phyloP scores from a whole-genome alignment of 2,329 filamentous ascomycete genomes.

The Clarireedia sp. region DNA sequence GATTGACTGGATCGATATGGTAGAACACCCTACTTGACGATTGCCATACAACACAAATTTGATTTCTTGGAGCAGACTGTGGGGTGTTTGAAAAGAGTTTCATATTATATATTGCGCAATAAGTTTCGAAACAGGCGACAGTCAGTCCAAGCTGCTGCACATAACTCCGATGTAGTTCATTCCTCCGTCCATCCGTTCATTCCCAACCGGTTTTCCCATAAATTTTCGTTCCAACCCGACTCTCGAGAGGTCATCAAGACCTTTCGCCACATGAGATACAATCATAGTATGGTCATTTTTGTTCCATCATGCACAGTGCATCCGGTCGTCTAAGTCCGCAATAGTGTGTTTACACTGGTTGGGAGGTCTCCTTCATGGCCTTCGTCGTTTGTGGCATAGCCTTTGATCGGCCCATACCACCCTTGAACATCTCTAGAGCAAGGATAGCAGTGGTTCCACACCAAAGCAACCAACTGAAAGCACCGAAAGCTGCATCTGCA shows the following conservation, averaged over 20 bases:
- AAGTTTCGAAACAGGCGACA: not conserved
- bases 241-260: conserved; percentile 3
- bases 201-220: not conserved
- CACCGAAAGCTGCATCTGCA: conserved; percentile 46
- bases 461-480: conserved; percentile 48
- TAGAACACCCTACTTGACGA: no score
- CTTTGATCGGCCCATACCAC: conserved; percentile 24
- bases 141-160: conserved; percentile 5
- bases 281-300: not conserved
- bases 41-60: no score
- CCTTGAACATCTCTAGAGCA: conserved; percentile 41
- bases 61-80: no score
- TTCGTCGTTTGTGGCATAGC: conserved; percentile 22
- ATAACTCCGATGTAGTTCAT: not conserved
- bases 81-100: not conserved
- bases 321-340: no score
- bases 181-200: not conserved
- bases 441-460: conserved; percentile 39
- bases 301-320: not conserved
- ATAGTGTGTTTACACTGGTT: not conserved
- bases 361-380: conserved; percentile 25
- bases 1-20: no score
- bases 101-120: conserved; percentile 2
- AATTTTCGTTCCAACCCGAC: not conserved
- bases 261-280: not conserved